Conservation (phyloP, 2,329 filamentous ascomycete genomes). For the Apiospora marii region DNA sequence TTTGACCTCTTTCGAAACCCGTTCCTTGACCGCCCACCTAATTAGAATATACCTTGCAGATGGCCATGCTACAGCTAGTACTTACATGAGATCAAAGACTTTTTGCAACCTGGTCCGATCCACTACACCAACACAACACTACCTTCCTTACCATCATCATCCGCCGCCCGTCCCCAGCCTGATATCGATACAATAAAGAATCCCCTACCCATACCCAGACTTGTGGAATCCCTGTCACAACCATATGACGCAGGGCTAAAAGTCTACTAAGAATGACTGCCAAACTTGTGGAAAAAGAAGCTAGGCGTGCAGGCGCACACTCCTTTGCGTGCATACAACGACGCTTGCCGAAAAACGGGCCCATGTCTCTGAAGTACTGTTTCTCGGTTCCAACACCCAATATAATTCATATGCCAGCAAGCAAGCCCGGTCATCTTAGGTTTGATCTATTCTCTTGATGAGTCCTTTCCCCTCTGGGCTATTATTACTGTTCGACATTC, state of each 20-base stretch:
- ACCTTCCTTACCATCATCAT: constrained; percentile 23
- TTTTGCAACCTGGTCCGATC: constrained; percentile 39
- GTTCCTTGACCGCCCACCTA: constrained; percentile 42
- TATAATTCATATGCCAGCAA: constrained; percentile 44
- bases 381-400: constrained; percentile 47
- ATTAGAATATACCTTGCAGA: constrained; percentile 42
- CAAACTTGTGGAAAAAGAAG: constrained; percentile 42
- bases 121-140: constrained; percentile 28
- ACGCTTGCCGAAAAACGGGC: constrained; percentile 44
- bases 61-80: constrained; percentile 30
- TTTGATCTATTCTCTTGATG: constrained; percentile 40
- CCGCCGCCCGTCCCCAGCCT: constrained; percentile 26
- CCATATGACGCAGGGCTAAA: constrained; percentile 46
- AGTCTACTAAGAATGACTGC: constrained; percentile 33
- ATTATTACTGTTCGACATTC: constrained; percentile 39
- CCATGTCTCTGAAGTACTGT: constrained; percentile 45
- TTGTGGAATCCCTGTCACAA: constrained; percentile 44
- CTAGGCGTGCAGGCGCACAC: constrained; percentile 41
- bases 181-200: constrained; percentile 41
- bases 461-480: constrained; percentile 38
- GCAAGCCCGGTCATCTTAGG: constrained; percentile 39
- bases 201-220: constrained; percentile 41
- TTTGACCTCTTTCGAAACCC: constrained; percentile 42
- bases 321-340: constrained; percentile 40
- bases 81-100: constrained; percentile 36